phyloP scores from a whole-genome alignment of 2,329 filamentous ascomycete species.

The Colletotrichum chrysophilum region DNA sequence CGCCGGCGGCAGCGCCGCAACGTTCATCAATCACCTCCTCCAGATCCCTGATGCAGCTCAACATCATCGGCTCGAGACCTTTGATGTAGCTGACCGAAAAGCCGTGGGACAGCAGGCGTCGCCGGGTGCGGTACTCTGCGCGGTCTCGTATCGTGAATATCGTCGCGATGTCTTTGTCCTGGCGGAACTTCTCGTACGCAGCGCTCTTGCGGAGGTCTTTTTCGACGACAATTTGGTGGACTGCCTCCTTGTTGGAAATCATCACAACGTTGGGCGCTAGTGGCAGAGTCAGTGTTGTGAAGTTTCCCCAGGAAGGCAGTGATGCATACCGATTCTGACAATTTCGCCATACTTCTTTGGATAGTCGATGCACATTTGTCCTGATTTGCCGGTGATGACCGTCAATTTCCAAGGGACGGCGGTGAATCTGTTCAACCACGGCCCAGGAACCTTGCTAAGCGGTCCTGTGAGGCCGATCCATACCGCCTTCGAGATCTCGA shows the following conservation, averaged over 20 bases:
- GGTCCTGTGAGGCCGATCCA: background rate
- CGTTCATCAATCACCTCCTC: background rate
- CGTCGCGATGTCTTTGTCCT: background rate
- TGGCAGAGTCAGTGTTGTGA: background rate
- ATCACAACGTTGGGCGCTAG: background rate
- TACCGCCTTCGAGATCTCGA: background rate
- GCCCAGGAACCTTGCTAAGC: background rate
- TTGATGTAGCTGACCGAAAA: background rate
- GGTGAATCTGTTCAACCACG: background rate
- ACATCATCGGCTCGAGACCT: background rate
- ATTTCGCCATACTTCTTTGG: background rate
- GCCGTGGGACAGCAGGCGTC: background rate
- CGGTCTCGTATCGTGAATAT: slow-evolving; percentile 2
- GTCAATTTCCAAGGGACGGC: background rate
- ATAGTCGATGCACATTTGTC: background rate
- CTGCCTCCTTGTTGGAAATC: background rate
- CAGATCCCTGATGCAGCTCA: background rate
- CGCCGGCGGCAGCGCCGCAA: background rate
- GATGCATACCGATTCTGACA: background rate
- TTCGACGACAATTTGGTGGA: background rate
- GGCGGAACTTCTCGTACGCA: background rate
- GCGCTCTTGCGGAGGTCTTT: slow-evolving; percentile 1
- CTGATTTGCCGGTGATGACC: background rate
- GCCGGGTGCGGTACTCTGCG: background rate
- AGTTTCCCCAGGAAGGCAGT: background rate